phyloP scores from a whole-genome alignment of 2,329 filamentous ascomycete genomes.

The Cladosporium sp. region DNA sequence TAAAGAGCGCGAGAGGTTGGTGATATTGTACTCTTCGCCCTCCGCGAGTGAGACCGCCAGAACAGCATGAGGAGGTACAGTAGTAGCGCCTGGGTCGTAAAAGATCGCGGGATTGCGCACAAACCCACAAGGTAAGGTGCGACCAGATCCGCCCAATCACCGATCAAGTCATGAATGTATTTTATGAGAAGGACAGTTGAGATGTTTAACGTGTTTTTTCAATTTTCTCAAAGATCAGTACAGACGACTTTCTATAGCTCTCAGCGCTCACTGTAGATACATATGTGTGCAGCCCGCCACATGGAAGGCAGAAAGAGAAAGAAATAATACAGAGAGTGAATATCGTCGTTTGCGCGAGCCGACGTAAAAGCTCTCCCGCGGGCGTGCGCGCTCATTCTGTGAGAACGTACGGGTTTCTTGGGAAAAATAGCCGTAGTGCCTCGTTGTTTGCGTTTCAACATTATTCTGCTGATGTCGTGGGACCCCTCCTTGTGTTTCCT shows the following conservation, averaged over 20 bases:
- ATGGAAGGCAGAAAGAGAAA: background rate
- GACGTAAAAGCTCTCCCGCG: background rate
- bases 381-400: background rate
- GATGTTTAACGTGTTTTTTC: background rate
- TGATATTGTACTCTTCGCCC: too few species aligned
- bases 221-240: background rate
- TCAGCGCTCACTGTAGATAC: background rate
- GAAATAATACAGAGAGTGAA: background rate
- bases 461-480: constrained; percentile 8
- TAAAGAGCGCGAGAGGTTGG: too few species aligned
- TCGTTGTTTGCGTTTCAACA: constrained; percentile 4
- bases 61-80: too few species aligned
- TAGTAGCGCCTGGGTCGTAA: too few species aligned
- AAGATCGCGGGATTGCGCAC: background rate
- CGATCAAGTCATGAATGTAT: background rate
- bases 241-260: background rate
- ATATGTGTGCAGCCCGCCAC: background rate
- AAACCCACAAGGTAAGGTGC: background rate
- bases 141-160: background rate
- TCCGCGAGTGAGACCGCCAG: too few species aligned
- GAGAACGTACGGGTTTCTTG: background rate
- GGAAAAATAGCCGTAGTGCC: background rate
- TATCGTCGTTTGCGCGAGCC: background rate
- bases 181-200: background rate
- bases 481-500: background rate